Conservation (phyloP, 768 basidiomycete genomes). For the Melanogaster broomeanus region DNA sequence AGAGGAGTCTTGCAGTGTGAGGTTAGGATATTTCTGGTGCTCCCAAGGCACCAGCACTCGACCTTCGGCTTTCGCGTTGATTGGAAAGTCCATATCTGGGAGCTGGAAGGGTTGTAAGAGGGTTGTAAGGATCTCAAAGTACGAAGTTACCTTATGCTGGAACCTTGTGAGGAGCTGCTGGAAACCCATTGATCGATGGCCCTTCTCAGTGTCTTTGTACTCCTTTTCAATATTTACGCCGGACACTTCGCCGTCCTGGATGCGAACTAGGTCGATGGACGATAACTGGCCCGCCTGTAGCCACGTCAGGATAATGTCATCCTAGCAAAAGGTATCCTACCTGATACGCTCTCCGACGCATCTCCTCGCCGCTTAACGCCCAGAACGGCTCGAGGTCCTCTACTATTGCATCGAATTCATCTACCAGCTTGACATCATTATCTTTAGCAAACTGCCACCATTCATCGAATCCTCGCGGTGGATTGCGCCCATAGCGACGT, state of each 20-base stretch:
- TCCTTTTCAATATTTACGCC: slow-evolving; percentile 57
- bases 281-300: slow-evolving; percentile 73
- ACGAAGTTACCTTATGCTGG: slow-evolving; percentile 52
- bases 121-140: not conserved
- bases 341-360: slow-evolving; percentile 62
- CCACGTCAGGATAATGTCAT: not conserved
- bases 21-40: slow-evolving; percentile 69
- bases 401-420: slow-evolving; percentile 85
- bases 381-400: slow-evolving; percentile 87
- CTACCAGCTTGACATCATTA: slow-evolving; percentile 75
- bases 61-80: slow-evolving; percentile 93
- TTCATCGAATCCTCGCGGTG: slow-evolving; percentile 87
- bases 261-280: slow-evolving; percentile 84
- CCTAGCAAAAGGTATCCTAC: slow-evolving; percentile 36
- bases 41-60: slow-evolving; percentile 95
- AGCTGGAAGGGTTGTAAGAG: slow-evolving; percentile 45
- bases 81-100: slow-evolving; percentile 92
- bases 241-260: slow-evolving; percentile 61
- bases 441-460: slow-evolving; percentile 85
- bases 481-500: slow-evolving; percentile 71
- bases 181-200: slow-evolving; percentile 79
- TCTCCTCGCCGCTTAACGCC: slow-evolving; percentile 67
- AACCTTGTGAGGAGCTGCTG: slow-evolving; percentile 74
- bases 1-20: slow-evolving; percentile 47
- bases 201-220: slow-evolving; percentile 66